Base-by-base conservation (phyloP, 257 asterid species). In the Nemophila menziesii region DNA sequence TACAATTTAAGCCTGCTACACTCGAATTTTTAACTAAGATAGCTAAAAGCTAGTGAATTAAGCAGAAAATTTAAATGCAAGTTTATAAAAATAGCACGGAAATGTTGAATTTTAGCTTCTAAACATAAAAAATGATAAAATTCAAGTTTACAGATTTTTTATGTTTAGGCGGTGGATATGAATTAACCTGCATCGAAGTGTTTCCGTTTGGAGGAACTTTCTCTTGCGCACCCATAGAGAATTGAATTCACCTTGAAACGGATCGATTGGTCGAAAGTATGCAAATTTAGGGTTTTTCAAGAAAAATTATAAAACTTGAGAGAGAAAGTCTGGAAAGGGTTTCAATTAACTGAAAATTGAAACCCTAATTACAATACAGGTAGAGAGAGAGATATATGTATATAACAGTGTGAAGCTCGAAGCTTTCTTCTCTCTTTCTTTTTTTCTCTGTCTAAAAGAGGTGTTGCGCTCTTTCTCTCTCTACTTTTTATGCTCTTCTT, bases 161-260 rank as follows among this genome's bases (percentile, higher is more conserved):
- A 29, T 2, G 12, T 29, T 29, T 29, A 29, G 12, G 36, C 8
- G 3, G 36, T 29, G 7, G 36, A 41, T 18, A 21, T 12, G 18
- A 15, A 37, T 56, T 39, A 3, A 62, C 75, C 75, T 68, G 75
- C 64, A 68, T 59, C 67, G 67, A 58, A 41, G 54, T 51, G 43
- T 56, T 62, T 23, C 44, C 20, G 50, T 44, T 52, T 0, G 46
- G 46, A 41, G 59, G 58, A 17, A 64, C 43, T 62, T 60, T 69
- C 46, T 69, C 76, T 52, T 51, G 76, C 46, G 66, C 68, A 43
- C 65, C 76, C 76, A 69, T 68, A 37, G 39, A 39, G 39, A 29
- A 29, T 29, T 13, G 12, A 29, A 29, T 29, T 29, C 36, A 29
- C 36, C 9, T n/a, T 2, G 7, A 29, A 29, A 10, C 7, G 36